Base-by-base conservation (phyloP, 2,329 filamentous ascomycete species). In the Sclerotinia minor region DNA sequence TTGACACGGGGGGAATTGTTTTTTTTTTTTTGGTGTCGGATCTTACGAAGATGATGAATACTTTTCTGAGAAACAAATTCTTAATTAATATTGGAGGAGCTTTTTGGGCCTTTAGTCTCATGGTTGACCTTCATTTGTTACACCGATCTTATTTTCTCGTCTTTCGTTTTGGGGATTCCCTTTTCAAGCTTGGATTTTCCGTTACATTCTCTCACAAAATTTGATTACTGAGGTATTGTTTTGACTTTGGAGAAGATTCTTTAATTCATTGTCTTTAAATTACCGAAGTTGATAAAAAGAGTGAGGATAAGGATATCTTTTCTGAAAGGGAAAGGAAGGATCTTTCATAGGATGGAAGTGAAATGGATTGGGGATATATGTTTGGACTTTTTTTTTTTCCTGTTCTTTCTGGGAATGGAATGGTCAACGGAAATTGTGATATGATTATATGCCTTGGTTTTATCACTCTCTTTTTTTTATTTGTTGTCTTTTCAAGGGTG, bases 1-100 rank as follows among this genome's bases (percentile, higher is more conserved):
- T 59, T 13, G 54, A 55, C 44, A 19, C 61, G 35, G 17, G 35
- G 17, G 50, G 50, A 55, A 32, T 64, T 26, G 59, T 19, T 41
- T 69, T 69, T 64, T 69, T 73, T 74, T 71, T 70, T 63, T n/a
- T n/a, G n/a, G 45, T 49, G 32, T 32, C 32, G 15, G 21, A 7
- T 50, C 38, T 71, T 73, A 77, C 72, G 75, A 76, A 73, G 72
- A 76, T 72, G 74, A 76, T 67, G 73, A 76, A 65, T 65, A 68
- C 54, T 53, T 57, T 67, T 67, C 59, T 59, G 55, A 41, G 55
- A 61, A 61, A 38, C 26, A 49, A 54, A 41, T 67, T 63, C 58
- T 57, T 50, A 55, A 55, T 67, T 67, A 67, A 67, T 64, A 26
- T 60, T 61, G 65, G 49, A 32, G 59, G 38, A n/a, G 32, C 41